A percentile compares a stretch with the other conserved stretches of the same genome.
These are phyloP conservation scores for Colletotrichum chlorophyti DNA, from an alignment of 2,329 filamentous ascomycete species.

Conservation along the genomic window DNA sequence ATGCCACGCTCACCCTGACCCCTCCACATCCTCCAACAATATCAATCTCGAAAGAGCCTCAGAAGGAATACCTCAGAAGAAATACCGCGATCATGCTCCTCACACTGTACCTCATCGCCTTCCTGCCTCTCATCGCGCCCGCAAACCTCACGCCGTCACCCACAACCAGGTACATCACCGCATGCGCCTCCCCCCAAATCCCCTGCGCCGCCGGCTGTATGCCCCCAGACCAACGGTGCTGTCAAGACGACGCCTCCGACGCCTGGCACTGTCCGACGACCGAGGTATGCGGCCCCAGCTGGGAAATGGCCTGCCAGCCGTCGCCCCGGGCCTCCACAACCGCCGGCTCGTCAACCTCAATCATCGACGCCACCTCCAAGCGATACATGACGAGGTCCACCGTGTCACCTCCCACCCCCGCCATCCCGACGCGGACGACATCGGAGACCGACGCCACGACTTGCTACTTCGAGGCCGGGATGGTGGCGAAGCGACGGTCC, in stretches of 20 bases:
- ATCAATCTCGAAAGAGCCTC: too few relatives aligned
- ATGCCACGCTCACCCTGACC: too few relatives aligned
- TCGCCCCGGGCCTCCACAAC: neutral
- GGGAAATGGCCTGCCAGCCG: neutral
- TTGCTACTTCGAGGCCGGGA: neutral
- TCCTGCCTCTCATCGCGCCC: too few relatives aligned
- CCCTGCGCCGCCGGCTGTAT: slow-evolving; percentile 2
- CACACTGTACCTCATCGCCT: neutral
- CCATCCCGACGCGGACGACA: neutral
- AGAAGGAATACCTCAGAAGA: too few relatives aligned
- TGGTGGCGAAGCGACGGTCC: neutral
- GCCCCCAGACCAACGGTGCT: neutral
- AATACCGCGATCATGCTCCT: neutral
- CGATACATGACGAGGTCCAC: too few relatives aligned
- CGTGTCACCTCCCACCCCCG: too few relatives aligned
- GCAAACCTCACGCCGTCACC: neutral
- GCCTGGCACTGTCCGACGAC: neutral
- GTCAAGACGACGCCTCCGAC: neutral
- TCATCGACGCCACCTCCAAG: too few relatives aligned
- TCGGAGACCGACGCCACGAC: neutral
- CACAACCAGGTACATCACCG: neutral
- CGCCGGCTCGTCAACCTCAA: neutral
- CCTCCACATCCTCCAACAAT: too few relatives aligned
- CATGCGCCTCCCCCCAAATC: neutral
- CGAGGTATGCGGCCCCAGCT: neutral